Percentiles rank a stretch among this genome's conserved stretches.
These are phyloP conservation scores for Pseudopyrenochaeta lycopersici DNA, from an alignment of 2,329 filamentous ascomycete genomes.

Conservation along the genomic window DNA sequence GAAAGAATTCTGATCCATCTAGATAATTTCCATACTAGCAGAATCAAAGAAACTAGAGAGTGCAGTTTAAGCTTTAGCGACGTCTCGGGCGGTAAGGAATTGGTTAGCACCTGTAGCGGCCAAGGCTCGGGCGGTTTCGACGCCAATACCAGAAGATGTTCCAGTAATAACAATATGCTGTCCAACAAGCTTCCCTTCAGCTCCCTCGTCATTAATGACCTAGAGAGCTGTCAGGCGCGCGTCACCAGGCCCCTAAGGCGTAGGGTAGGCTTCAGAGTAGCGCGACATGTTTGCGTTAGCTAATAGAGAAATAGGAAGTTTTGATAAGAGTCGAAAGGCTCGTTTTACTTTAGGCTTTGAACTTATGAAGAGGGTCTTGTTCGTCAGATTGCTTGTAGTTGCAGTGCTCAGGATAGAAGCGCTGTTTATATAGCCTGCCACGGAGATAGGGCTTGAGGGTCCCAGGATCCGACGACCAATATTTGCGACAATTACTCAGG, in stretches of 20 bases:
- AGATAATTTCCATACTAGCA: conserved; percentile 13
- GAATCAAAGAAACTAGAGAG: conserved; percentile 14
- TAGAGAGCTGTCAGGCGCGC: conserved; percentile 53
- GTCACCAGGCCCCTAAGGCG: conserved; percentile 47
- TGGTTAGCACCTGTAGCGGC: conserved; percentile 55
- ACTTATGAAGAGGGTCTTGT: too few species aligned
- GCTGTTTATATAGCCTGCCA: too few species aligned
- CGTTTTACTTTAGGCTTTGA: too few species aligned
- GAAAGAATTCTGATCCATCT: conserved; percentile 16
- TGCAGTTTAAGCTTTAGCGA: conserved; percentile 46
- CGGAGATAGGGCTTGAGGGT: too few species aligned
- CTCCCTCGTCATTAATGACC: conserved; percentile 50
- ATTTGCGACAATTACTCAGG: too few species aligned
- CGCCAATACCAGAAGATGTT: conserved; percentile 37
- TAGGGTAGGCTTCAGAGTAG: too few species aligned
- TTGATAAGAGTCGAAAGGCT: too few species aligned
- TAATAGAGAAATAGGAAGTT: too few species aligned
- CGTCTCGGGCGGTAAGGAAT: conserved; percentile 55
- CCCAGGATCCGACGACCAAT: too few species aligned
- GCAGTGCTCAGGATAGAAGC: too few species aligned
- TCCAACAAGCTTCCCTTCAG: conserved; percentile 40
- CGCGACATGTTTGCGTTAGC: too few species aligned
- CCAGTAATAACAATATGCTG: conserved; percentile 41
- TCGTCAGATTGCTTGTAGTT: too few species aligned
- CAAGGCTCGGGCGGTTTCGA: conserved; percentile 49